Base-by-base conservation (phyloP, 495 filamentous ascomycete species). In the Cenococcum geophilum region DNA sequence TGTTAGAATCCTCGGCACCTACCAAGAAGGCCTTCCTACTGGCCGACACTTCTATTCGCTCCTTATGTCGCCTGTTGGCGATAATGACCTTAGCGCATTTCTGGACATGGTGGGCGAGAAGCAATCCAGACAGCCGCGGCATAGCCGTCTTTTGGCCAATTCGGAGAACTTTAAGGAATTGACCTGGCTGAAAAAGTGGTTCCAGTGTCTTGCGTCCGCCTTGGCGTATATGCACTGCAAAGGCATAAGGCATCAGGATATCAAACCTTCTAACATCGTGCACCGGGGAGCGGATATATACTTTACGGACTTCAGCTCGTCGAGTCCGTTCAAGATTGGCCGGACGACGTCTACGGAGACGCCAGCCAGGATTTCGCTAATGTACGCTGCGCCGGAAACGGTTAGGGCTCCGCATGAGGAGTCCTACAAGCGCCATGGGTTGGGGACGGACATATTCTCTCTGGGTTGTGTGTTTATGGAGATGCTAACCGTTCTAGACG, bases 361-460 rank as follows among this genome's bases (percentile, higher is more conserved):
- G 35, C 64, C 64, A 0, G 59, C 59, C 0, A 48, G 64, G 42
- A 61, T 49, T 2, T 61, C 63, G 5, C 37, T 48, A 8, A 66
- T 66, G 60, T 66, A 63, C 25, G 64, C 60, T 21, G 64, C 64
- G 5, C 57, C 64, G 16, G 64, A 67, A 51, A 57, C 60, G 12
- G 34, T 62, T 9, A 40, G 60, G 43, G 50, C 23, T 21, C 32
- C 32, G n/a, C 45, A 34, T 1, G 27, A 34, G 10, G 40, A 49
- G 12, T 10, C 27, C 32, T 32, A 21, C 34, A 27, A 52, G n/a
- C 21, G 47, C 35, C 57, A 59, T 52, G 45, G 57, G 1, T 21
- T 32, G 1, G 45, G 57, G 1, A 45, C 45, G 12, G 59, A 61
- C 25, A 25, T 61, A 4, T 61, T 61, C 35, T 22, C 59, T 57